phyloP scores from a whole-genome alignment of 169 alveolate genomes.

The Eimeria zaria region DNA sequence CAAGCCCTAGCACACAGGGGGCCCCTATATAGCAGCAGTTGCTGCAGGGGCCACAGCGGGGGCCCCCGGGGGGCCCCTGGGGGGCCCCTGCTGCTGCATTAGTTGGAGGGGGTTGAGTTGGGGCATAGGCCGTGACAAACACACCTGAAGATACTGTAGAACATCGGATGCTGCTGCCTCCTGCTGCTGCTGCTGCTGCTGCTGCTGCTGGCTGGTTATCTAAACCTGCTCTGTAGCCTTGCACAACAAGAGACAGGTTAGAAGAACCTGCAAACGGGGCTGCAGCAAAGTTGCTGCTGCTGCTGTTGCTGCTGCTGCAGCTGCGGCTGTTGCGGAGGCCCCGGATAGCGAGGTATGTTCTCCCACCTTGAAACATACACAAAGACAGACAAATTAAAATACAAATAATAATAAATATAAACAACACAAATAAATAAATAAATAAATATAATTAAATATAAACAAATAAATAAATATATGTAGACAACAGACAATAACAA shows the following conservation, averaged over 20 bases:
- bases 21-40: not conserved
- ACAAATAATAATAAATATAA: no score
- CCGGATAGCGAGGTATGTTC: not conserved
- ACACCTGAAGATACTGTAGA: constrained; percentile 5
- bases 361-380: not conserved
- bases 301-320: constrained; percentile 5
- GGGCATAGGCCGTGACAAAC: not conserved
- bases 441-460: no score
- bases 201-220: not conserved
- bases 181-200: not conserved
- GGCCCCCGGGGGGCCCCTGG: not conserved
- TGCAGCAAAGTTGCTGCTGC: not conserved
- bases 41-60: constrained; percentile 42
- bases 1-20: not conserved
- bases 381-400: no score
- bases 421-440: not conserved
- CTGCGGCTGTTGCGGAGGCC: not conserved
- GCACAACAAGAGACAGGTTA: not conserved
- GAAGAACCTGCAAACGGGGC: not conserved
- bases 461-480: no score
- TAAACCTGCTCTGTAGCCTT: constrained; percentile 23
- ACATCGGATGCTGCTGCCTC: constrained; percentile 13
- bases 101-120: not conserved
- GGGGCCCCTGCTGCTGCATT: not conserved
- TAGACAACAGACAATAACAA: no score